Evolutionary conservation across 257 asterid species (phyloP).

Genomic region (Oldenlandia corymbosa): DNA sequence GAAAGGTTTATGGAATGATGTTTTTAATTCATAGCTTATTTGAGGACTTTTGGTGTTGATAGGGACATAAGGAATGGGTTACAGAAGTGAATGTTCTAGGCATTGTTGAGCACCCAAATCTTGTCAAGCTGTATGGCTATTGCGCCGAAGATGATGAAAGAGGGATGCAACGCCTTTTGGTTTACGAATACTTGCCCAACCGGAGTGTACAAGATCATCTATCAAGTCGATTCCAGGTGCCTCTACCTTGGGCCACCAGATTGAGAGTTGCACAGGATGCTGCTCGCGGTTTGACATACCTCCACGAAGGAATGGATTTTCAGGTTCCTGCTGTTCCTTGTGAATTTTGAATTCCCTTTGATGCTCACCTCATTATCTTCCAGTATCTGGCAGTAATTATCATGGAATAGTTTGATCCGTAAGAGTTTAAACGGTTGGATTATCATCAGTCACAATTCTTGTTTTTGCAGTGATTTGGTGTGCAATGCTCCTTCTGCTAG

Average conservation of each 20-base stretch:
- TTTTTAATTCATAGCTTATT: too few species aligned
- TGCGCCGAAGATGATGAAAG: slow-evolving; percentile 92
- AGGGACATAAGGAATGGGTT: slow-evolving; percentile 99
- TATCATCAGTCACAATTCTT: not conserved
- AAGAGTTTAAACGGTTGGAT: not conserved
- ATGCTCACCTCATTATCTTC: not conserved
- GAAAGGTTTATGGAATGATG: too few species aligned
- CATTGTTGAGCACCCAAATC: slow-evolving; percentile 72
- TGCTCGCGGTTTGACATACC: slow-evolving; percentile 74
- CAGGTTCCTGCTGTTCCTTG: slow-evolving; percentile 38
- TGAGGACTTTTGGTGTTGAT: not conserved
- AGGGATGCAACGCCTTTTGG: slow-evolving; percentile 79
- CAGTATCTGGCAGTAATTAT: not conserved
- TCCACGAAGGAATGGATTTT: slow-evolving; percentile 91
- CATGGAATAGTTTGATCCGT: not conserved
- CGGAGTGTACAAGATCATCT: slow-evolving; percentile 74
- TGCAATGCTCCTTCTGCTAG: not conserved
- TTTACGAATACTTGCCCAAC: slow-evolving; percentile 66
- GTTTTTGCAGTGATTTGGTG: not conserved
- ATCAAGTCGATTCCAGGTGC: slow-evolving; percentile 49
- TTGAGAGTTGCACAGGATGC: slow-evolving; percentile 69
- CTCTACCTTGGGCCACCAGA: slow-evolving; percentile 75
- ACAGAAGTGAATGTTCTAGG: slow-evolving; percentile 88
- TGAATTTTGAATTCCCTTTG: not conserved
- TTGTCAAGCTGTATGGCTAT: slow-evolving; percentile 75